phyloP scores from a whole-genome alignment of 2,329 filamentous ascomycete genomes.

The Microcyclosporella mali region DNA sequence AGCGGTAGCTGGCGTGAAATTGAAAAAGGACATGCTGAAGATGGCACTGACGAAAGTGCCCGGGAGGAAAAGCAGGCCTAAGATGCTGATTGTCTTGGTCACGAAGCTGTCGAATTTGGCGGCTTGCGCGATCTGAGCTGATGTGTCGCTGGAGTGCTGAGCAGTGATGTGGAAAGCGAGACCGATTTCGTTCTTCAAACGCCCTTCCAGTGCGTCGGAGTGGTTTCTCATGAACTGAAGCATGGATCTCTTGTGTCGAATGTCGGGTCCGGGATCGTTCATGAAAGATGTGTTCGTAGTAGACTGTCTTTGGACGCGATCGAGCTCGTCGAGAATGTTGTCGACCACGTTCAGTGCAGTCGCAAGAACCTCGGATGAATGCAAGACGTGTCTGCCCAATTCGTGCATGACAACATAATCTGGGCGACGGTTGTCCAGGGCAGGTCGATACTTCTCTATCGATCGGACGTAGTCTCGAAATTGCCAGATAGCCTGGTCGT shows the following conservation, averaged over 20 bases:
- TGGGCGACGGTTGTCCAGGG: neutral
- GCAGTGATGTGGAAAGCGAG: constrained; percentile 23
- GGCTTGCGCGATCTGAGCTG: constrained; percentile 15
- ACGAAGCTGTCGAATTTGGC: constrained; percentile 17
- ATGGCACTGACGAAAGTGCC: constrained; percentile 22
- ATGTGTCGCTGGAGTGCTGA: constrained; percentile 17
- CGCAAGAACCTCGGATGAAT: constrained; percentile 16
- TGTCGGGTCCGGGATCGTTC: constrained; percentile 1
- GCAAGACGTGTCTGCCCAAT: constrained; percentile 18
- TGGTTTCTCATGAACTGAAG: constrained; percentile 17
- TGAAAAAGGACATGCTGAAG: constrained; percentile 18
- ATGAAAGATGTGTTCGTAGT: neutral
- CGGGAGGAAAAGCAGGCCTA: constrained; percentile 22
- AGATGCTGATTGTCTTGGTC: constrained; percentile 21
- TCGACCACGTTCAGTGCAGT: constrained; percentile 14
- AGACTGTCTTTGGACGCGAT: neutral
- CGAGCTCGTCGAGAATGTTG: constrained; percentile 9
- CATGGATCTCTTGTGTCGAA: constrained; percentile 12
- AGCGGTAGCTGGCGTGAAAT: constrained; percentile 7
- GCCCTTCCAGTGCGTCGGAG: constrained; percentile 17
- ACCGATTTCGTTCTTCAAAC: constrained; percentile 24
- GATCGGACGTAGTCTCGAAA: constrained; percentile 16
- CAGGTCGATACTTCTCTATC: constrained; percentile 10
- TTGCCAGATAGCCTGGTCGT: constrained; percentile 14
- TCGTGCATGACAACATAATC: constrained; percentile 18